These are phyloP conservation scores for Xylariaceae sp. DNA, from an alignment of 2,329 filamentous ascomycete species.

Conservation along the genomic window DNA sequence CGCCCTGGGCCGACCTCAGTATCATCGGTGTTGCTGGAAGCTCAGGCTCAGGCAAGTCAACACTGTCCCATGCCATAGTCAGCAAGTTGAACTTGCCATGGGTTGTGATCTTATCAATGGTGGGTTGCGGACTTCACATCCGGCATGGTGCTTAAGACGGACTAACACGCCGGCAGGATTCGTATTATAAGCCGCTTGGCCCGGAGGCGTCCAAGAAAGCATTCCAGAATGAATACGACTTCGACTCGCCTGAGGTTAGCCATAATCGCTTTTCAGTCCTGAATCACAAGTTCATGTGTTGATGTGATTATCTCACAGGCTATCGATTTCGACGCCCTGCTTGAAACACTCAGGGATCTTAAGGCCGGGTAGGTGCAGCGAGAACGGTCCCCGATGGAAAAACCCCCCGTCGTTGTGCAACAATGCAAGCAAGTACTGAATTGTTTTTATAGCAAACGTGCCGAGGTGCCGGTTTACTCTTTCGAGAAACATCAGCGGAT, in stretches of 20 bases:
- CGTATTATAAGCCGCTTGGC: constrained; percentile 89
- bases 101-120: constrained; percentile 97
- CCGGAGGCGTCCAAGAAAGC: constrained; percentile 73
- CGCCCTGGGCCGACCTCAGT: constrained; percentile 92
- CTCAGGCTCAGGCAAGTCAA: constrained; percentile 94
- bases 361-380: constrained; percentile 70
- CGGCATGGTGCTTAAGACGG: not conserved
- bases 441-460: constrained; percentile 58
- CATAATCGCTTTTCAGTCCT: not conserved
- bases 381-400: not conserved
- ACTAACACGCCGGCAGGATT: constrained; percentile 60
- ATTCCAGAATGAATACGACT: constrained; percentile 89
- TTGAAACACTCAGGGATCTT: constrained; percentile 73
- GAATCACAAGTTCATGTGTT: constrained; percentile 17
- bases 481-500: constrained; percentile 85
- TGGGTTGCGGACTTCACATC: constrained; percentile 38
- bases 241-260: constrained; percentile 75
- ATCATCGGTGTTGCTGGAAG: constrained; percentile 96
- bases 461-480: constrained; percentile 91
- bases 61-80: constrained; percentile 86
- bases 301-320: constrained; percentile 44
- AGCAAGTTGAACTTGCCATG: constrained; percentile 86
- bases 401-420: not conserved
- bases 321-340: constrained; percentile 87
- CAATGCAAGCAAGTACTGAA: constrained; percentile 13